Evolutionary conservation across 768 basidiomycete species (phyloP).

Genomic region (Mrakia gelida): DNA sequence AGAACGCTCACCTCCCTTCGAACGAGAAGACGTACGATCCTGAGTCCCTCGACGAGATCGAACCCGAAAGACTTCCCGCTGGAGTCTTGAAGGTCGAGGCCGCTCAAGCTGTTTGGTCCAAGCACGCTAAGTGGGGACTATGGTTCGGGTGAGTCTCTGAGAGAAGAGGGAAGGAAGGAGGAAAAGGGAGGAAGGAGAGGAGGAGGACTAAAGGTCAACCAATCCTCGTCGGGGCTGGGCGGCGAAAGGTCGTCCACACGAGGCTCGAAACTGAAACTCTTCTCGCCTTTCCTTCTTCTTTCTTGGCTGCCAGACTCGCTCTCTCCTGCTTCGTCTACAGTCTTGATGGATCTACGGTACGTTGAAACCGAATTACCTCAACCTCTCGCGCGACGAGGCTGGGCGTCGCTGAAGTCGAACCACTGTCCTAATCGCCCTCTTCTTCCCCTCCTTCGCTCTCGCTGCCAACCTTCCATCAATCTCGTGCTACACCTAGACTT

Average conservation of each 20-base stretch:
- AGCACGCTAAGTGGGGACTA: neutral
- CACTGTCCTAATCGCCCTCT: constrained; percentile 37
- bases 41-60: neutral
- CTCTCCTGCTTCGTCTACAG: neutral
- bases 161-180: too few relatives aligned
- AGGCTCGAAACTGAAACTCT: neutral
- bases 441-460: neutral
- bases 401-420: neutral
- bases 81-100: constrained; percentile 10
- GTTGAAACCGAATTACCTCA: neutral
- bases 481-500: constrained; percentile 52
- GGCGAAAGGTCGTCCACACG: too few relatives aligned
- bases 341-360: constrained; percentile 1
- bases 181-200: neutral
- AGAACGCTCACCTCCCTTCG: neutral
- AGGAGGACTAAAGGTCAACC: neutral
- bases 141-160: neutral
- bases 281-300: neutral
- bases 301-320: neutral
- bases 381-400: too few relatives aligned
- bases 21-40: neutral
- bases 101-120: constrained; percentile 13
- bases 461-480: neutral
- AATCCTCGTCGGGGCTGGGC: too few relatives aligned
- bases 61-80: neutral